A percentile compares a stretch with the other conserved stretches of the same genome.
Conservation (phyloP, 352 stramenopile species). For the Globisporangium acanthophoron region DNA sequence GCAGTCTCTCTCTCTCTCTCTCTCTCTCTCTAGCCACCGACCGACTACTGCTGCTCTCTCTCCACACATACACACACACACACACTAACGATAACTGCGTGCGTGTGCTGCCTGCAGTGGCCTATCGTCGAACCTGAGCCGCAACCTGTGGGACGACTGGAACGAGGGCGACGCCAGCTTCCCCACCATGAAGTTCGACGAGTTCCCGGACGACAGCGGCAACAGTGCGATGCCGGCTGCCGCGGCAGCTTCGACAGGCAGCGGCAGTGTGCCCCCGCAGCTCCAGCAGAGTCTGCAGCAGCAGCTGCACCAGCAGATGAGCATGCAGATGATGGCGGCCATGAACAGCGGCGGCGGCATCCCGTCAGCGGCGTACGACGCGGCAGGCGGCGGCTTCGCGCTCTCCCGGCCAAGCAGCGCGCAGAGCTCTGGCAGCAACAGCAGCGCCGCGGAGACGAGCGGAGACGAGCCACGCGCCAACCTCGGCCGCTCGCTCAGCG, state of each 20-base stretch:
- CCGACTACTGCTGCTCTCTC: too few relatives aligned
- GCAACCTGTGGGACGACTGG: slow-evolving; percentile 87
- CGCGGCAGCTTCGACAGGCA: background rate
- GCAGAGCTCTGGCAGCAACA: slow-evolving; percentile 11
- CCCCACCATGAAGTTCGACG: slow-evolving; percentile 56
- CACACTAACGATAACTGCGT: background rate
- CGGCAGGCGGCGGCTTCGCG: slow-evolving; percentile 1
- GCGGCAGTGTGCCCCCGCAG: slow-evolving; percentile 2
- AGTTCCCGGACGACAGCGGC: slow-evolving; percentile 45
- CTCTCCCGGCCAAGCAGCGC: slow-evolving; percentile 11
- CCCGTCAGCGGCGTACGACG: slow-evolving; percentile 14
- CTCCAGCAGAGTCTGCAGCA: slow-evolving; percentile 14
- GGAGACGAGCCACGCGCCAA: slow-evolving; percentile 23
- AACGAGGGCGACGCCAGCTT: slow-evolving; percentile 74
- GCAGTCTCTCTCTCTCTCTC: background rate
- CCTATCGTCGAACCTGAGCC: slow-evolving; percentile 72
- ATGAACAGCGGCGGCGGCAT: slow-evolving; percentile 4
- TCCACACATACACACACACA: background rate
- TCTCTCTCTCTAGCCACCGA: background rate
- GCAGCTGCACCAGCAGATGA: slow-evolving; percentile 11
- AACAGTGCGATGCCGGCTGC: slow-evolving; percentile 14
- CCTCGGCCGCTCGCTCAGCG: slow-evolving; percentile 57
- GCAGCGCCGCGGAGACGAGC: slow-evolving; percentile 10
- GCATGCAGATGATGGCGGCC: slow-evolving; percentile 6
- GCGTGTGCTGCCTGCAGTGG: slow-evolving; percentile 27